Evolutionary conservation across 257 asterid genomes (phyloP), one percentile per base, ranked within the genome.

Genomic region (Nicotiana sylvestris): DNA sequence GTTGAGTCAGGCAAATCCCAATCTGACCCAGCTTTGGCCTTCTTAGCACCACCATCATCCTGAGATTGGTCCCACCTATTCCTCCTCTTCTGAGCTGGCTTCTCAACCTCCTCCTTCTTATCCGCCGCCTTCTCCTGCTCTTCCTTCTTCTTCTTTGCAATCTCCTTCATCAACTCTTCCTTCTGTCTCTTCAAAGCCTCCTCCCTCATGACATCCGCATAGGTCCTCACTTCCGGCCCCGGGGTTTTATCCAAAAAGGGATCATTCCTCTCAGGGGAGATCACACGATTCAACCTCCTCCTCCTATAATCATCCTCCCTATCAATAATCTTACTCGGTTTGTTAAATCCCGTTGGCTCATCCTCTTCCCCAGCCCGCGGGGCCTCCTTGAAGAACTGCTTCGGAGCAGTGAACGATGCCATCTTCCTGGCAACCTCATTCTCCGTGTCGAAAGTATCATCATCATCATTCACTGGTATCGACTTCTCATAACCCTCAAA

Each of bases 31-130:
- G 86, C 43, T 90, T 92, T 92, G 0, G 90, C 87, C 88, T 92
- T 91, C 91, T 93, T 93, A 1, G 76, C 89, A 85, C 87, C 89
- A 9, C 81, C 80, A 49, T 90, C 99, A 85, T 94, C 99, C 89
- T 93, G 97, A 4, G 95, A 88, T 86, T 91, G 84, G 82, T 94
- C 98, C 99, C 99, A 95, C 86, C 99, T 91, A 81, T 95, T 95
- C 90, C 98, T 88, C 92, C 93, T 95, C 90, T 94, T 95, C 61
- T 85, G 87, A 21, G 83, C 85, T 9, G 98, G 94, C 86, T 92
- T 92, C 85, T 92, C 97, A 2, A 68, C 87, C 2, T 89, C 94
- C 79, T 86, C 97, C 82, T 88, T 91, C 17, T 62, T 87, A 33
- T 58, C 85, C 25, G 49, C 85, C 4, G 56, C 82, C 74, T 82